Evolutionary conservation across 306 rosid species (phyloP).

Genomic region (Sechiopsis laciniata): DNA sequence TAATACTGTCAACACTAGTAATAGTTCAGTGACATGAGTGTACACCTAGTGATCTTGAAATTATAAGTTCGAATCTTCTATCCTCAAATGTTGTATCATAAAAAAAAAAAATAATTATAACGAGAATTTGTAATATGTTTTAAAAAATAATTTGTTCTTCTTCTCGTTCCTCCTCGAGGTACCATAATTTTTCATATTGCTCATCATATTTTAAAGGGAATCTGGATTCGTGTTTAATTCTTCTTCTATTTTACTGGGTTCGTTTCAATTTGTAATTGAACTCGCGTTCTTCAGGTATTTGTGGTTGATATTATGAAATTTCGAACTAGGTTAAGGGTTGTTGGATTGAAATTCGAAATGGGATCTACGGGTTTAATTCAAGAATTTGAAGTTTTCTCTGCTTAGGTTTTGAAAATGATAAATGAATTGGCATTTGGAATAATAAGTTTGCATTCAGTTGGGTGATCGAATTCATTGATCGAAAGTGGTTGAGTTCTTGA

Average conservation of each 20-base stretch:
- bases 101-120: no score
- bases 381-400: background rate
- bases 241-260: background rate
- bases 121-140: no score
- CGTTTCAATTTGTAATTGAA: background rate
- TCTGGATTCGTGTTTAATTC: background rate
- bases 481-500: background rate
- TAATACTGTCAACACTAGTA: no score
- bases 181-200: background rate
- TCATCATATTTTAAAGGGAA: background rate
- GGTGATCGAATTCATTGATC: background rate
- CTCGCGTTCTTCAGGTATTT: background rate
- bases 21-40: no score
- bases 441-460: background rate
- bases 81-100: no score
- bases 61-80: no score
- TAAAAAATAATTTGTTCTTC: conserved; percentile 20
- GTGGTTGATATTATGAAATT: background rate
- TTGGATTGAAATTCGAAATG: no score
- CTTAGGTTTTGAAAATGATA: background rate
- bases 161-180: conserved; percentile 41
- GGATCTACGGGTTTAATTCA: background rate
- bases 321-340: background rate
- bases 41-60: no score
- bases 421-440: background rate